These are phyloP conservation scores for Aspergillus hiratsukae DNA, from an alignment of 2,329 filamentous ascomycete genomes.

Conservation along the genomic window DNA sequence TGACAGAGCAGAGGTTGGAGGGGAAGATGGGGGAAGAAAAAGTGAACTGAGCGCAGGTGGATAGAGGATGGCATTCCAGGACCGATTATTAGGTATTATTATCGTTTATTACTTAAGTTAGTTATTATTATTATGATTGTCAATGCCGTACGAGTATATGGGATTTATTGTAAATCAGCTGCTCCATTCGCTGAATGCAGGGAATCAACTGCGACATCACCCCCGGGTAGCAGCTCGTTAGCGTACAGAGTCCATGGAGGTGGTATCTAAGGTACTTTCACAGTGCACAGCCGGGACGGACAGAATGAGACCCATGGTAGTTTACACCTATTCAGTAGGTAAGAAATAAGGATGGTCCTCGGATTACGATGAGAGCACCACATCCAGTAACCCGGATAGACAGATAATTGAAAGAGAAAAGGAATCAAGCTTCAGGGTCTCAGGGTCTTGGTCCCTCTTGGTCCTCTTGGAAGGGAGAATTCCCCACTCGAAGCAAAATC, in stretches of 20 bases:
- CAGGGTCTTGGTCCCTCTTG: not conserved
- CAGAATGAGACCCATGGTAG: not conserved
- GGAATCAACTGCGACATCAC: not conserved
- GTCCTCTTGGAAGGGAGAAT: not conserved
- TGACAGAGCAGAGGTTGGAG: not conserved
- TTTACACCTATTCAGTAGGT: not conserved
- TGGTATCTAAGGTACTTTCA: too few relatives aligned
- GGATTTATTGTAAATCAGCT: not conserved
- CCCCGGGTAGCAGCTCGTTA: not conserved
- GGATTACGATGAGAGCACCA: not conserved
- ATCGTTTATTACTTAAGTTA: not conserved
- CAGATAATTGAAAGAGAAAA: not conserved
- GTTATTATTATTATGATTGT: not conserved
- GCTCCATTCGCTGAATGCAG: not conserved
- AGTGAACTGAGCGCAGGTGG: not conserved
- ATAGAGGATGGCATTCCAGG: not conserved
- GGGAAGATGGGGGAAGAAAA: not conserved
- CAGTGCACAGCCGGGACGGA: not conserved
- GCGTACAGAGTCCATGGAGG: too few relatives aligned
- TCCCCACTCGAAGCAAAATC: not conserved
- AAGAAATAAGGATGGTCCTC: not conserved
- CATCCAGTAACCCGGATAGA: not conserved
- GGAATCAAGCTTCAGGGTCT: not conserved
- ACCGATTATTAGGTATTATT: not conserved
- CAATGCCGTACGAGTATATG: not conserved